Conservation (phyloP, 2,329 filamentous ascomycete species). For the Penicillium sp. region DNA sequence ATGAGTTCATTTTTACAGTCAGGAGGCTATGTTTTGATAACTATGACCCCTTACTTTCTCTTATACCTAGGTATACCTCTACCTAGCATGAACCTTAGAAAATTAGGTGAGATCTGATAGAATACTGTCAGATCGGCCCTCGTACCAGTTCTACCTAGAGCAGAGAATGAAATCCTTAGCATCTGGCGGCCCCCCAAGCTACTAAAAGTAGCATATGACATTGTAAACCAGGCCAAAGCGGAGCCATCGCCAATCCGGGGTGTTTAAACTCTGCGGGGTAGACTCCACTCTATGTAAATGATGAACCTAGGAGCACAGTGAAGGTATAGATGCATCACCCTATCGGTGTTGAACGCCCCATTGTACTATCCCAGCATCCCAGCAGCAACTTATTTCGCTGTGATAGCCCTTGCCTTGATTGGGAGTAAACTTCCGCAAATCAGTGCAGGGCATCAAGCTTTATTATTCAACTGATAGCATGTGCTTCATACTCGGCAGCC, state of each 20-base stretch:
- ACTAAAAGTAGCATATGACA: too few species aligned
- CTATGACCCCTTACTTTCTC: too few species aligned
- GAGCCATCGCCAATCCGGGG: not conserved
- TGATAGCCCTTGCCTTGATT: not conserved
- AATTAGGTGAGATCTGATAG: too few species aligned
- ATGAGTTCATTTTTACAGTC: too few species aligned
- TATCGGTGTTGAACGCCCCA: not conserved
- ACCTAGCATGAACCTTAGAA: too few species aligned
- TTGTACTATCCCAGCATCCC: not conserved
- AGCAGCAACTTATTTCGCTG: not conserved
- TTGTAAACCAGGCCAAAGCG: not conserved
- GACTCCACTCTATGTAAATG: not conserved
- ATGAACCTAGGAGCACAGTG: not conserved
- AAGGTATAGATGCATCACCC: not conserved
- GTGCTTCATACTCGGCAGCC: conserved; percentile 3
- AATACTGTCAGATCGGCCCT: too few species aligned
- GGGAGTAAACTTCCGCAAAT: not conserved
- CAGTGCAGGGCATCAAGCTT: not conserved
- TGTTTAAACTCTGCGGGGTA: not conserved
- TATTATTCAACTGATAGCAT: not conserved
- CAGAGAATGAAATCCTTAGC: too few species aligned
- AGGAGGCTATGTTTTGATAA: too few species aligned
- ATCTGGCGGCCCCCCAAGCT: too few species aligned
- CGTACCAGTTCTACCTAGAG: too few species aligned
- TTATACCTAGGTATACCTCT: too few species aligned